Base-by-base conservation (phyloP, 129 eudicot genomes). In the Silybum marianum region DNA sequence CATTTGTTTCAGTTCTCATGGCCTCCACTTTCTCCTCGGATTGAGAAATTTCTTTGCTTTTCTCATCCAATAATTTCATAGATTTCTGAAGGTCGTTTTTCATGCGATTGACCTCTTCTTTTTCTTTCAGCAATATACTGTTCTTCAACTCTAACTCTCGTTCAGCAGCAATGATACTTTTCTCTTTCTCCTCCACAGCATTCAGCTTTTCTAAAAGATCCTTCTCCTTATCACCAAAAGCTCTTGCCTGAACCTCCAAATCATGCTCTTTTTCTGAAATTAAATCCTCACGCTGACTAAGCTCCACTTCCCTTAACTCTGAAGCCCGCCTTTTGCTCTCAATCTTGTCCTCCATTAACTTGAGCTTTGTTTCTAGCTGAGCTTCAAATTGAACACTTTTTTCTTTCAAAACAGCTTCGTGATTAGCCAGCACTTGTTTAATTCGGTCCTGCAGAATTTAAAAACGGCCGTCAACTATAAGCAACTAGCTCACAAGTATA, bases 271-370 rank as follows among this genome's bases (percentile, higher is more conserved):
- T 95, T 62, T 93, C 99, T 0, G 79, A 42, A 1, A 95, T 81
- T 19, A 82, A 38, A 62, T 95, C 97, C 83, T 95, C 98, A 22
- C 86, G 84, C 32, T 92, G 97, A 85, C 79, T 87, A 51, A 95
- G 75, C 86, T 95, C 97, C 76, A 95, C 83, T 76, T 95, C 99
- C 79, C 87, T 88, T 84, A 95, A 87, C 83, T 95, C 99, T 89
- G 97, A 93, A 70, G 87, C 91, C 69, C 98, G 91, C 83, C 98
- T 93, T 84, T 86, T 95, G 81, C 71, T 78, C 84, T 91, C 91
- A 54, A 93, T 86, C 71, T 88, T 93, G 51, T 91, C 97, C 39
- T 93, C 95, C 83, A 87, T 88, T 82, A 81, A 75, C 76, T 89
- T 95, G 46, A 89, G 90, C 69, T 90, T 92, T 84, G 42, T 72